phyloP scores from a whole-genome alignment of 2,329 filamentous ascomycete genomes.

The Aspergillus neotritici region DNA sequence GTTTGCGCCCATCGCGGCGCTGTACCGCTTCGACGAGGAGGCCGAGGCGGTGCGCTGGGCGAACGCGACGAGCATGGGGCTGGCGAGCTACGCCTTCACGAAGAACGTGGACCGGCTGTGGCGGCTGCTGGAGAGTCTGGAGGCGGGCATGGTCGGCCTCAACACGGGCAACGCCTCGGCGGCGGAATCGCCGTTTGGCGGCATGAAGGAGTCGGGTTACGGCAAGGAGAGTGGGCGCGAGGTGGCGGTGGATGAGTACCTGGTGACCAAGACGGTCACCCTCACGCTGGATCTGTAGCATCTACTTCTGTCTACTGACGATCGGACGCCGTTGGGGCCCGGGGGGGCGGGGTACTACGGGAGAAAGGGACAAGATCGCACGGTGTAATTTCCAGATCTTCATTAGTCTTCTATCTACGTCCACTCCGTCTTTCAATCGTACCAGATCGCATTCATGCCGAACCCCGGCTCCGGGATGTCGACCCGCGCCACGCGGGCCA shows the following conservation, averaged over 20 bases:
- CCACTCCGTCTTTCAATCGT: constrained; percentile 51
- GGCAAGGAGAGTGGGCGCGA: constrained; percentile 64
- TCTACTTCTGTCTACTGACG: not conserved
- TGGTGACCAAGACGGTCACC: constrained; percentile 61
- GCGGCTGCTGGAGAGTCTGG: constrained; percentile 61
- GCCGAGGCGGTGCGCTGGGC: constrained; percentile 57
- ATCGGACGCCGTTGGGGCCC: not conserved
- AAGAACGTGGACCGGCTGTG: constrained; percentile 62
- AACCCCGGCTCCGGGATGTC: constrained; percentile 83
- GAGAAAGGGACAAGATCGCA: too few species aligned
- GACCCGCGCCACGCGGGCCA: constrained; percentile 69
- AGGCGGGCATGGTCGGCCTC: constrained; percentile 65
- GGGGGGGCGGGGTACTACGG: too few species aligned
- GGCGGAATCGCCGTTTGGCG: constrained; percentile 61
- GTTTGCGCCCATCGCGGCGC: constrained; percentile 59
- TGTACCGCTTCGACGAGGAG: constrained; percentile 62
- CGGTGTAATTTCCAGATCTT: too few species aligned
- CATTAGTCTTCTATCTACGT: too few species aligned
- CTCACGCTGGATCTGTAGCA: constrained; percentile 54
- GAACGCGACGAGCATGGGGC: constrained; percentile 60
- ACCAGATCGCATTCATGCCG: constrained; percentile 96
- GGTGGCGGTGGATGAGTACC: constrained; percentile 58
- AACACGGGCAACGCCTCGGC: constrained; percentile 62
- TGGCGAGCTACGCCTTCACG: constrained; percentile 64
- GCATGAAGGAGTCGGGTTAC: constrained; percentile 63